Evolutionary conservation across 2,329 filamentous ascomycete genomes (phyloP).

Genomic region (Meredithiella fracta): DNA sequence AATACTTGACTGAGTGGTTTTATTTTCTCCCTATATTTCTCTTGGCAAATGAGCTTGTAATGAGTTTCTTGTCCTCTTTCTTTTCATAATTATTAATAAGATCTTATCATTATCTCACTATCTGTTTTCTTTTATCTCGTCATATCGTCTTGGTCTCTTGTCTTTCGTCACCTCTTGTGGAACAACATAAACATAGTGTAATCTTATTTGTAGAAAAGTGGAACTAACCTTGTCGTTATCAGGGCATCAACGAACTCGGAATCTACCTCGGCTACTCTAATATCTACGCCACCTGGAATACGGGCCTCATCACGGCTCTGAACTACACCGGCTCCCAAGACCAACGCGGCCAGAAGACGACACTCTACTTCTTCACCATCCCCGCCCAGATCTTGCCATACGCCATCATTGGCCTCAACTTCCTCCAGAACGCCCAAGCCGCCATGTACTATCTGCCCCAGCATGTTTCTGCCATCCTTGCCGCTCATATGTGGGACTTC

Average conservation of each 20-base stretch:
- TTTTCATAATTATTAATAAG: slow-evolving; percentile 3
- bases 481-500: slow-evolving; percentile 84
- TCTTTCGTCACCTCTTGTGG: neutral
- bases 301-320: slow-evolving; percentile 61
- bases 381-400: slow-evolving; percentile 69
- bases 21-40: slow-evolving; percentile 44
- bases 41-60: too few species aligned
- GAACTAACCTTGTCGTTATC: neutral
- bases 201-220: neutral
- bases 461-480: slow-evolving; percentile 40
- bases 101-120: too few species aligned
- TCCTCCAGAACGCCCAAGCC: slow-evolving; percentile 41
- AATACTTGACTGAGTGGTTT: slow-evolving; percentile 42
- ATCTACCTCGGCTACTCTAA: slow-evolving; percentile 10
- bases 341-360: slow-evolving; percentile 57
- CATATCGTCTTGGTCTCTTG: neutral
- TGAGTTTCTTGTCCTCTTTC: slow-evolving; percentile 9
- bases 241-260: slow-evolving; percentile 13
- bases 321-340: slow-evolving; percentile 76
- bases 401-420: slow-evolving; percentile 57
- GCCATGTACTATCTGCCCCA: slow-evolving; percentile 43
- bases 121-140: too few species aligned
- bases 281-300: slow-evolving; percentile 29
- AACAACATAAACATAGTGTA: neutral
- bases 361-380: slow-evolving; percentile 69